These are phyloP conservation scores for Malbranchea cinnamomea DNA, from an alignment of 2,329 filamentous ascomycete species.

Conservation along the genomic window DNA sequence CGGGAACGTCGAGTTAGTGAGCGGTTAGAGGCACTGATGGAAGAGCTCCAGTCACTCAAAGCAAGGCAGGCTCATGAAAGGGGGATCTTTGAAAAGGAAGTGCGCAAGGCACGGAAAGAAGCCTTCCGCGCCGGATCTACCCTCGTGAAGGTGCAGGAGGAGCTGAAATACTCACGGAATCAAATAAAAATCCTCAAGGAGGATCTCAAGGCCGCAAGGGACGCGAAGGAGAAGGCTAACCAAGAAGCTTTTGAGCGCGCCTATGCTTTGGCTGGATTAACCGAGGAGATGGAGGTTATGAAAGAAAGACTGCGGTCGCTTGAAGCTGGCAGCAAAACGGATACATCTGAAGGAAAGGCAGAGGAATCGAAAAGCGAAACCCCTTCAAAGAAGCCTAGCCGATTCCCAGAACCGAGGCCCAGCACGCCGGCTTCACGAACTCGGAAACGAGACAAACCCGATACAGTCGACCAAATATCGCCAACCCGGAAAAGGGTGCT, in stretches of 20 bases:
- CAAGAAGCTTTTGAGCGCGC: constrained; percentile 34
- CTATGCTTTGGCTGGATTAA: constrained; percentile 30
- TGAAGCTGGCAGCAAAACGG: constrained; percentile 23
- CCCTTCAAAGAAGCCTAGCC: constrained; percentile 8
- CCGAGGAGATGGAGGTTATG: constrained; percentile 29
- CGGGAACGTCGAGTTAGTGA: constrained; percentile 31
- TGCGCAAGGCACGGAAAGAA: constrained; percentile 40
- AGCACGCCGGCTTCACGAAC: constrained; percentile 19
- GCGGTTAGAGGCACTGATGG: constrained; percentile 31
- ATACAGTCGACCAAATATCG: constrained; percentile 6
- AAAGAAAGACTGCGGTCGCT: constrained; percentile 27
- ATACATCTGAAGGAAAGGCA: constrained; percentile 18
- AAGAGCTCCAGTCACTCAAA: constrained; percentile 38
- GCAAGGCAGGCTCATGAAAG: constrained; percentile 34
- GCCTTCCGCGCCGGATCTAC: constrained; percentile 41
- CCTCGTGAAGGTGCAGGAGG: constrained; percentile 40
- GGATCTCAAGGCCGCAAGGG: constrained; percentile 36
- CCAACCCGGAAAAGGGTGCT: constrained; percentile 6
- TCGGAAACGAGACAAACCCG: constrained; percentile 14
- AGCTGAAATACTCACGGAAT: constrained; percentile 26
- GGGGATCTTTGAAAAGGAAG: constrained; percentile 41
- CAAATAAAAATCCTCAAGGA: constrained; percentile 37
- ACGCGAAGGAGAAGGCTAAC: constrained; percentile 29
- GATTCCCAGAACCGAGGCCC: constrained; percentile 20
- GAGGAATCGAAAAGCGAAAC: constrained; percentile 13